Base-by-base conservation (phyloP, 805 yeast genomes). In the Vanderwaltozyma tropicalis region DNA sequence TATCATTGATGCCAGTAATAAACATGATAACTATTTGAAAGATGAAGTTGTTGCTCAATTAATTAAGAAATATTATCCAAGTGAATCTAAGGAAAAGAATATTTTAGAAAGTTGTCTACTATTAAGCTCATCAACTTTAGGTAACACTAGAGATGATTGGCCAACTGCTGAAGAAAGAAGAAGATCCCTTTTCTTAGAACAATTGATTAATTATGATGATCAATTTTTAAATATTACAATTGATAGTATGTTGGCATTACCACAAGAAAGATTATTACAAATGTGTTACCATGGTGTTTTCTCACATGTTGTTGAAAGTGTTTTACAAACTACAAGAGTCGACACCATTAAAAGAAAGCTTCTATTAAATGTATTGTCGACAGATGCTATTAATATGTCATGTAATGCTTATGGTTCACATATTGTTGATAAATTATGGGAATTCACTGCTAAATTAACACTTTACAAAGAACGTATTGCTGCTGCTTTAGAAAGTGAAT, bases 321-420 rank as follows among this genome's bases (percentile, higher is more conserved):
- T 75, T 3, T 67, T 88, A 24, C 61, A 63, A 9, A 67, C 73
- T 11, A 71, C 66, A 12, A 66, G 67, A 39, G 66, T 71, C 10
- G 69, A 68, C 8, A 55, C 64, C 14, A 67, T 84, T 28, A 60
- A 69, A 36, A 74, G 94, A 43, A 77, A 85, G 50, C 70, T 77
- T 47, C 58, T 92, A 21, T 61, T 89, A 45, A 87, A 88, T 53
- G 61, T 69, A 9, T 68, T 84, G 43, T 61, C 74, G 31, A 75
- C 75, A 27, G 66, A 74, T 29, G 70, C 74, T 20, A 76, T 68
- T 17, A 70, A 66, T 4, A 66, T 89, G 44, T 69, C 94, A 0
- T 79, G 94, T 52, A 81, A 87, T 52, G 82, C 94, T 0, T 84
- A 85, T 44, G 96, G 95, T 1, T 87, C 96, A 2, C 96, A 88